Percentiles rank a stretch among this genome's conserved stretches.
These are phyloP conservation scores for Phytophthora fragariaefolia DNA, from an alignment of 352 stramenopile species.

Conservation along the genomic window DNA sequence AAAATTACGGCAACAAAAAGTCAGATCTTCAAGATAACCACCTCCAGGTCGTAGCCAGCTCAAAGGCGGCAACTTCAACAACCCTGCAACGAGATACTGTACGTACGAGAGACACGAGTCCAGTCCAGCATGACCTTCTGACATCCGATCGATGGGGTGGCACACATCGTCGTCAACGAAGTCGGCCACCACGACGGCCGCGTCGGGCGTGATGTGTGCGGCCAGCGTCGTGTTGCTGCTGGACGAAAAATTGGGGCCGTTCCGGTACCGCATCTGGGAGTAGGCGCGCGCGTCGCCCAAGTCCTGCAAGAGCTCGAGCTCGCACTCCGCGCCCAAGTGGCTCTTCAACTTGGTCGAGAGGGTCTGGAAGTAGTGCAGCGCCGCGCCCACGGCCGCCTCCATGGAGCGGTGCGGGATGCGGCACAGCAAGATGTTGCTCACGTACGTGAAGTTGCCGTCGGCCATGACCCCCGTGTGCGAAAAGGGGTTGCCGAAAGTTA, in stretches of 20 bases:
- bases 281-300: slow-evolving; percentile 43
- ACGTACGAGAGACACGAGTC: slow-evolving; percentile 46
- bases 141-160: slow-evolving; percentile 36
- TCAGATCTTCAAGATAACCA: slow-evolving; percentile 22
- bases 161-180: slow-evolving; percentile 53
- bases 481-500: slow-evolving; percentile 46
- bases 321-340: slow-evolving; percentile 37
- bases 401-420: slow-evolving; percentile 52
- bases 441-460: slow-evolving; percentile 51
- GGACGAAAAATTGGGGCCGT: slow-evolving; percentile 41
- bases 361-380: slow-evolving; percentile 47
- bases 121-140: slow-evolving; percentile 30
- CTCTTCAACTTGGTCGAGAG: slow-evolving; percentile 42
- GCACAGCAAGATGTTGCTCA: slow-evolving; percentile 60
- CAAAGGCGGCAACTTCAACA: slow-evolving; percentile 26
- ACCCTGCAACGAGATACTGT: slow-evolving; percentile 12
- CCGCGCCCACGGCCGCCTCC: slow-evolving; percentile 35
- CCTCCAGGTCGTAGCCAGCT: background rate
- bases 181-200: slow-evolving; percentile 52
- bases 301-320: slow-evolving; percentile 44
- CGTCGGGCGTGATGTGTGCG: slow-evolving; percentile 35
- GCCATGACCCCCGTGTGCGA: slow-evolving; percentile 70
- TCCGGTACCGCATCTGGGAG: slow-evolving; percentile 51
- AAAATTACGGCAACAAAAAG: slow-evolving; percentile 9
- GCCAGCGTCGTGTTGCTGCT: slow-evolving; percentile 53